Conservation (phyloP, 1,284 basidiomycete species). For the Paramarasmius palmivorus region DNA sequence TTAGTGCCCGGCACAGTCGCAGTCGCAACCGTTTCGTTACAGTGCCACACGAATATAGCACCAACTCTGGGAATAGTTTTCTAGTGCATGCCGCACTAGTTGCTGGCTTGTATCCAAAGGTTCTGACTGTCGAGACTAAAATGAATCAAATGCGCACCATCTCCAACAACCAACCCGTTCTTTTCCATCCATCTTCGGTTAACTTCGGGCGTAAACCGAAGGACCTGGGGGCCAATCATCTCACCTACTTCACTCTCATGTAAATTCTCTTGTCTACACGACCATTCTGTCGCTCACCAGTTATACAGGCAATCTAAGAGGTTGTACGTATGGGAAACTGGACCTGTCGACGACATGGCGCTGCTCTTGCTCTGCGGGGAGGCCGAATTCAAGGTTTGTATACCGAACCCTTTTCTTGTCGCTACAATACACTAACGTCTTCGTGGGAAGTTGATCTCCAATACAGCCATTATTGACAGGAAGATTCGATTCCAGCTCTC, state of each 20-base stretch:
- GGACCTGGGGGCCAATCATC: constrained; percentile 76
- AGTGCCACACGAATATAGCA: constrained; percentile 74
- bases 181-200: constrained; percentile 92
- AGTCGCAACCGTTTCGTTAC: constrained; percentile 76
- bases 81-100: constrained; percentile 84
- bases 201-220: constrained; percentile 73
- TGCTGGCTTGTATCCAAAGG: constrained; percentile 91
- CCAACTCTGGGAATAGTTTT: constrained; percentile 63
- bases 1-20: constrained; percentile 75
- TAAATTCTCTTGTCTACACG: constrained; percentile 34
- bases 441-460: constrained; percentile 63
- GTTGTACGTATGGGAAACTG: constrained; percentile 97
- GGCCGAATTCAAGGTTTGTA: constrained; percentile 79
- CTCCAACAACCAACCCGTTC: constrained; percentile 81
- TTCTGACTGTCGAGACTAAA: constrained; percentile 70
- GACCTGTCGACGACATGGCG: constrained; percentile 84
- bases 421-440: neutral
- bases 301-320: constrained; percentile 81
- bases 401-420: neutral
- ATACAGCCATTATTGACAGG: constrained; percentile 80
- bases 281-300: constrained; percentile 9
- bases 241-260: constrained; percentile 92
- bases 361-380: constrained; percentile 91
- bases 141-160: constrained; percentile 75
- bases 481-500: constrained; percentile 78